Percentiles rank a stretch among this genome's conserved stretches.
phyloP scores from a whole-genome alignment of 352 stramenopile genomes.

The Phytopythium ostracodes region DNA sequence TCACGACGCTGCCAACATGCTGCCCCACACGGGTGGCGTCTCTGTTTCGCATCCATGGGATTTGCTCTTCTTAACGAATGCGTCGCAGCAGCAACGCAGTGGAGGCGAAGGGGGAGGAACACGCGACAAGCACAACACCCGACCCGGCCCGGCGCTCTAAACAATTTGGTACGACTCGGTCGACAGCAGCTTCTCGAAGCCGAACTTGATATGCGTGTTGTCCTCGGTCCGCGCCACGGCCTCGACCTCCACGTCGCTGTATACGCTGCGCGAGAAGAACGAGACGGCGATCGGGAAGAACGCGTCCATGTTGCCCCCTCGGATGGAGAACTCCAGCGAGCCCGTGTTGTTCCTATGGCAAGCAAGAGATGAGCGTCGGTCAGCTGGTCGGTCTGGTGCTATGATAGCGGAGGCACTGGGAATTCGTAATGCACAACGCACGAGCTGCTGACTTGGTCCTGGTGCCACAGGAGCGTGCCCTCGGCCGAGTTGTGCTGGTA shows the following conservation, averaged over 20 bases:
- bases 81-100: neutral
- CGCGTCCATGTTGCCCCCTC: slow-evolving; percentile 70
- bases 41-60: neutral
- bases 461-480: slow-evolving; percentile 75
- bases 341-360: slow-evolving; percentile 69
- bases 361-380: neutral
- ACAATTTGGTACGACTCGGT: slow-evolving; percentile 87
- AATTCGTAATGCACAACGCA: slow-evolving; percentile 30
- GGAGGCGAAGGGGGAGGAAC: neutral
- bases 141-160: slow-evolving; percentile 41
- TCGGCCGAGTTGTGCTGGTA: slow-evolving; percentile 84
- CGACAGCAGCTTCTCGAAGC: slow-evolving; percentile 85
- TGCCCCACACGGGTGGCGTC: neutral
- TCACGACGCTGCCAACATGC: neutral
- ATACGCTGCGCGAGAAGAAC: slow-evolving; percentile 87
- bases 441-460: slow-evolving; percentile 69
- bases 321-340: slow-evolving; percentile 79
- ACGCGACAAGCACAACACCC: neutral
- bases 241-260: slow-evolving; percentile 83
- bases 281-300: slow-evolving; percentile 88
- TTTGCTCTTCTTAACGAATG: slow-evolving; percentile 1
- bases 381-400: neutral
- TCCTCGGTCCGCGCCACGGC: slow-evolving; percentile 71
- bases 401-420: neutral
- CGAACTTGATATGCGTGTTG: slow-evolving; percentile 67